phyloP scores from a whole-genome alignment of 768 basidiomycete genomes.

The Mycena rosella region DNA sequence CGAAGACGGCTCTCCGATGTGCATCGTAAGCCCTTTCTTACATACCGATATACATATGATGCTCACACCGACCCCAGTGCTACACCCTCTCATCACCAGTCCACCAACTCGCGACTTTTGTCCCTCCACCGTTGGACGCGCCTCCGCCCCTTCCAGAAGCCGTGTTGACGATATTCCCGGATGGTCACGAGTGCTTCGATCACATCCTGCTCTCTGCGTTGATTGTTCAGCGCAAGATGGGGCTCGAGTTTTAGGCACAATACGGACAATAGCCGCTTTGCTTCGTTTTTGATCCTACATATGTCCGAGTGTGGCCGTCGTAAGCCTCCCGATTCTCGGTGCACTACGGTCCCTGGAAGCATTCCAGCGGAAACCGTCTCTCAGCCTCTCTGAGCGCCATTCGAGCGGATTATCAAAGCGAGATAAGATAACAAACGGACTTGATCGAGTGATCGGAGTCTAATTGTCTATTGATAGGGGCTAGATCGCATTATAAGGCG shows the following conservation, averaged over 20 bases:
- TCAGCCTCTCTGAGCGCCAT: too few relatives aligned
- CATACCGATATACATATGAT: background rate
- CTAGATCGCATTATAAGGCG: background rate
- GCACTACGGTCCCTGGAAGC: too few relatives aligned
- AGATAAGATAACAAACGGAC: conserved; percentile 1
- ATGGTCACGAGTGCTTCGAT: conserved; percentile 59
- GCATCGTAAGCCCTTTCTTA: conserved; percentile 47
- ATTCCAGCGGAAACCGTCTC: too few relatives aligned
- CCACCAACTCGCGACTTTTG: conserved; percentile 61
- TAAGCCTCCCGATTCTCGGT: too few relatives aligned
- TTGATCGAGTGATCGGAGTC: background rate
- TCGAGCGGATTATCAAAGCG: background rate
- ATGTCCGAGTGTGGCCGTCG: too few relatives aligned
- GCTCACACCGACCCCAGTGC: conserved; percentile 42
- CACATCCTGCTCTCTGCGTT: conserved; percentile 60
- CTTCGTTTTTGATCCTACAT: too few relatives aligned
- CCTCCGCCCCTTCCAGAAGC: conserved; percentile 62
- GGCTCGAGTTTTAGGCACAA: conserved; percentile 29
- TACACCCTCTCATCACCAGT: conserved; percentile 42
- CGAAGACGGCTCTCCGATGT: conserved; percentile 62
- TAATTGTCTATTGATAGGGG: conserved; percentile 7
- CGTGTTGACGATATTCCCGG: conserved; percentile 59
- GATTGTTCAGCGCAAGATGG: conserved; percentile 56
- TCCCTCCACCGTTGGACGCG: conserved; percentile 60
- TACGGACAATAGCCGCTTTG: too few relatives aligned